A percentile compares a stretch with the other conserved stretches of the same genome.
Evolutionary conservation across 2,329 filamentous ascomycete species (phyloP).

Genomic region (Phaeomoniella chlamydospora): DNA sequence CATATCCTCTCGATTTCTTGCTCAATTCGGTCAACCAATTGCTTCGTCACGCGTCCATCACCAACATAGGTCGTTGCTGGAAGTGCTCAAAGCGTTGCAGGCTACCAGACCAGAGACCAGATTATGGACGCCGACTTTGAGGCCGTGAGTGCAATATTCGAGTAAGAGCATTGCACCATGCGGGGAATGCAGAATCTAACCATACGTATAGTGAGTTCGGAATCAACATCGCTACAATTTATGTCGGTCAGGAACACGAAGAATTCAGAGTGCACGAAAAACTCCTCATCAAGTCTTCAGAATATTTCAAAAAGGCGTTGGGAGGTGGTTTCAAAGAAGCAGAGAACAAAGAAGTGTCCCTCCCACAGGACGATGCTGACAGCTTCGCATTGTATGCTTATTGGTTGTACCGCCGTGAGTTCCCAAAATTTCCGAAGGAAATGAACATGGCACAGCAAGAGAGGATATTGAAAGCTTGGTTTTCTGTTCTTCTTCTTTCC

Average conservation of each 20-base stretch:
- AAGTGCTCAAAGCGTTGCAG: too few species aligned
- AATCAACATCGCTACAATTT: conserved; percentile 27
- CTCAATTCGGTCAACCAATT: too few species aligned
- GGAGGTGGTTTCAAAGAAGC: conserved; percentile 34
- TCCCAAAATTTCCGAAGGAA: conserved; percentile 3
- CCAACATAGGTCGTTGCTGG: too few species aligned
- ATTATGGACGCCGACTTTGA: too few species aligned
- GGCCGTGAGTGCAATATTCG: too few species aligned
- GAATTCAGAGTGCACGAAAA: conserved; percentile 9
- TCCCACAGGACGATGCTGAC: conserved; percentile 36
- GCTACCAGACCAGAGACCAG: too few species aligned
- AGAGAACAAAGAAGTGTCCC: conserved; percentile 29
- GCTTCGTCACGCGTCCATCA: too few species aligned
- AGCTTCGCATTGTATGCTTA: conserved; percentile 37
- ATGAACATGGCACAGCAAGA: background rate
- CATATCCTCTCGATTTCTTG: too few species aligned
- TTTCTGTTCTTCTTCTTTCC: background rate
- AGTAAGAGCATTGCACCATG: too few species aligned
- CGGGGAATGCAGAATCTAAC: too few species aligned
- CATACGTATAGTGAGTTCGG: background rate
- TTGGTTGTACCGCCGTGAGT: conserved; percentile 8
- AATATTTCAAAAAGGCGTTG: conserved; percentile 36
- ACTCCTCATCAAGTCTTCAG: conserved; percentile 27
- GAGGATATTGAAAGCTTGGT: background rate
- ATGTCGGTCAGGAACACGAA: conserved; percentile 27